A percentile compares a stretch with the other conserved stretches of the same genome.
Conservation (phyloP, 2,329 filamentous ascomycete species). For the Cercospora nicotianae region DNA sequence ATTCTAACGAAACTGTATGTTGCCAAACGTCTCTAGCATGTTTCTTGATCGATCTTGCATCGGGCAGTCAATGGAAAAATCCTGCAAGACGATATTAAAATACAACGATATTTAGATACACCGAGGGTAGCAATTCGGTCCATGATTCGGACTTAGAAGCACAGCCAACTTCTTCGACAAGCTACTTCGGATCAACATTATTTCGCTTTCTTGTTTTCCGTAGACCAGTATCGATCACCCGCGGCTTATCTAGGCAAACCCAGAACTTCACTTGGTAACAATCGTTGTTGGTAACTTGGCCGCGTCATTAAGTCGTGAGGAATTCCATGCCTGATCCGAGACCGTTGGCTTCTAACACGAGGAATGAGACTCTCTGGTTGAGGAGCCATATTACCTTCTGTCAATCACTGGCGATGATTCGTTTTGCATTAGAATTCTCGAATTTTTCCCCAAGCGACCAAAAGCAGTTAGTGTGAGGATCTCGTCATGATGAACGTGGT, state of each 20-base stretch:
- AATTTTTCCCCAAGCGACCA: not conserved
- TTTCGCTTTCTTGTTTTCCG: too few relatives aligned
- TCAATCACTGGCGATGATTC: not conserved
- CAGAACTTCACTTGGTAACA: not conserved
- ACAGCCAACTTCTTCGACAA: too few relatives aligned
- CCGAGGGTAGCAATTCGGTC: too few relatives aligned
- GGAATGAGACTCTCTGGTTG: not conserved
- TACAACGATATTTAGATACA: too few relatives aligned
- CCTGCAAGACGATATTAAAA: too few relatives aligned
- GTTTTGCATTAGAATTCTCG: not conserved
- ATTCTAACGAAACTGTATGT: not conserved
- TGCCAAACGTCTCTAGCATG: not conserved
- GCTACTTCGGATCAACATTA: too few relatives aligned
- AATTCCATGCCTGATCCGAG: not conserved
- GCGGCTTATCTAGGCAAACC: too few relatives aligned
- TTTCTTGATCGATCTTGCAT: too few relatives aligned
- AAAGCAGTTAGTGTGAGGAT: not conserved
- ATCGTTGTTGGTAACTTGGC: not conserved
- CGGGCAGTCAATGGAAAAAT: too few relatives aligned
- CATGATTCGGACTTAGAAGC: too few relatives aligned
- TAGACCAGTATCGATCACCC: too few relatives aligned
- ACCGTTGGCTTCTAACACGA: not conserved
- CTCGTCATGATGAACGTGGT: not conserved
- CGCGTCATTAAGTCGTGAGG: not conserved
- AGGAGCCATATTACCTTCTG: not conserved